Conservation (phyloP, 23 red algal genomes). For the Chondrus crispus region DNA sequence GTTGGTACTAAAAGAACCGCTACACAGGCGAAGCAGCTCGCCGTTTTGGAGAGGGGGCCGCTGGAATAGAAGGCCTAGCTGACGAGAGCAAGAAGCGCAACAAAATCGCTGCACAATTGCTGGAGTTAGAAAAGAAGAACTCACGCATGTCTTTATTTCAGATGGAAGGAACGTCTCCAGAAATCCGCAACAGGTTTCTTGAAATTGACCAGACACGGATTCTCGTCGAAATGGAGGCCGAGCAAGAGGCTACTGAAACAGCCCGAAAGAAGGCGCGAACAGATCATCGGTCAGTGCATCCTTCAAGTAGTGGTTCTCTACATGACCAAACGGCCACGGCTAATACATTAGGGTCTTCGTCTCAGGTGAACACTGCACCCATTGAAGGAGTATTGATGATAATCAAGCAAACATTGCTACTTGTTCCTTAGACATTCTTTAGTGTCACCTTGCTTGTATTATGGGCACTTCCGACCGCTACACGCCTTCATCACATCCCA, state of each 20-base stretch:
- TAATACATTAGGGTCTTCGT: too few relatives aligned
- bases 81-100: not conserved
- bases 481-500: too few relatives aligned
- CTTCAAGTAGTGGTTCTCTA: too few relatives aligned
- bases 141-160: not conserved
- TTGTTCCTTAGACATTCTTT: too few relatives aligned
- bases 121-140: not conserved
- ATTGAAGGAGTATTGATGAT: too few relatives aligned
- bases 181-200: not conserved
- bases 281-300: too few relatives aligned
- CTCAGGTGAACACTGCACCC: too few relatives aligned
- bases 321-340: too few relatives aligned
- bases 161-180: not conserved
- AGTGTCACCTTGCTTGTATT: too few relatives aligned
- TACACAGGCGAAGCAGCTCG: too few relatives aligned
- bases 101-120: not conserved
- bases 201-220: not conserved
- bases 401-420: too few relatives aligned
- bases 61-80: not conserved
- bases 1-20: not conserved
- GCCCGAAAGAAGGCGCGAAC: not conserved
- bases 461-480: too few relatives aligned
- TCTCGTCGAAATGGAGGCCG: not conserved
- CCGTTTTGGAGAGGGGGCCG: not conserved
- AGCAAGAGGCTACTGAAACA: not conserved